Percentiles rank a stretch among this genome's conserved stretches.
phyloP scores from a whole-genome alignment of 2,329 filamentous ascomycete species.

The Fusarium buharicum region DNA sequence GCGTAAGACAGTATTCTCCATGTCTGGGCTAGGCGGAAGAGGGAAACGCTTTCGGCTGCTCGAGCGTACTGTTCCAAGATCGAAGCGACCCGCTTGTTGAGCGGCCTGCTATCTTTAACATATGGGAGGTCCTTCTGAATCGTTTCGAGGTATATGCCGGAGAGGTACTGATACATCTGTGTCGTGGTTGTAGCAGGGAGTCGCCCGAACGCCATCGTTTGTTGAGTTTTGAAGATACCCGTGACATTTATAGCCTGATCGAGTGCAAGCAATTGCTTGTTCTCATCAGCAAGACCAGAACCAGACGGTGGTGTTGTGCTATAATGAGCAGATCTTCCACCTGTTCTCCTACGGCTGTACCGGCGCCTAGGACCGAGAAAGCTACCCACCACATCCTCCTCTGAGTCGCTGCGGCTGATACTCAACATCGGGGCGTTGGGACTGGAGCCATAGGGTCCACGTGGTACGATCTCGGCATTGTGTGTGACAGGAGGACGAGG shows the following conservation, averaged over 20 bases:
- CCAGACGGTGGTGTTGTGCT: slow-evolving; percentile 67
- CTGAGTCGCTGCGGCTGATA: slow-evolving; percentile 71
- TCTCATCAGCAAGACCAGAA: slow-evolving; percentile 45
- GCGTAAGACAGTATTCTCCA: slow-evolving; percentile 71
- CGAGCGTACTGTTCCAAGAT: slow-evolving; percentile 68
- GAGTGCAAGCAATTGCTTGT: slow-evolving; percentile 59
- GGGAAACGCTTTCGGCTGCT: slow-evolving; percentile 65
- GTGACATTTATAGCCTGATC: slow-evolving; percentile 69
- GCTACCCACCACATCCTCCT: slow-evolving; percentile 70
- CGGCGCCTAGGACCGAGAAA: slow-evolving; percentile 64
- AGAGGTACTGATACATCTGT: slow-evolving; percentile 65
- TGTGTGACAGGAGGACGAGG: slow-evolving; percentile 55
- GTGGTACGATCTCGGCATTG: slow-evolving; percentile 50
- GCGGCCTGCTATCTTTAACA: slow-evolving; percentile 49
- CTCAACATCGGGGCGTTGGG: slow-evolving; percentile 62
- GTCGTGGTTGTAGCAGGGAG: slow-evolving; percentile 63
- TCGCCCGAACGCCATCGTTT: slow-evolving; percentile 70
- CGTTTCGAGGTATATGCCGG: slow-evolving; percentile 65
- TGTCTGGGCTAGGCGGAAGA: slow-evolving; percentile 71
- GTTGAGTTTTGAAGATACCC: slow-evolving; percentile 67
- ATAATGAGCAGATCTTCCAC: slow-evolving; percentile 57
- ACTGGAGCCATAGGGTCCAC: slow-evolving; percentile 60
- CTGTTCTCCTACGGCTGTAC: slow-evolving; percentile 54
- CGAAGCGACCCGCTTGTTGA: slow-evolving; percentile 59
- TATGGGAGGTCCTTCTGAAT: slow-evolving; percentile 61